Evolutionary conservation across 2,329 filamentous ascomycete species (phyloP).

Genomic region (Zopfia rhizophila): DNA sequence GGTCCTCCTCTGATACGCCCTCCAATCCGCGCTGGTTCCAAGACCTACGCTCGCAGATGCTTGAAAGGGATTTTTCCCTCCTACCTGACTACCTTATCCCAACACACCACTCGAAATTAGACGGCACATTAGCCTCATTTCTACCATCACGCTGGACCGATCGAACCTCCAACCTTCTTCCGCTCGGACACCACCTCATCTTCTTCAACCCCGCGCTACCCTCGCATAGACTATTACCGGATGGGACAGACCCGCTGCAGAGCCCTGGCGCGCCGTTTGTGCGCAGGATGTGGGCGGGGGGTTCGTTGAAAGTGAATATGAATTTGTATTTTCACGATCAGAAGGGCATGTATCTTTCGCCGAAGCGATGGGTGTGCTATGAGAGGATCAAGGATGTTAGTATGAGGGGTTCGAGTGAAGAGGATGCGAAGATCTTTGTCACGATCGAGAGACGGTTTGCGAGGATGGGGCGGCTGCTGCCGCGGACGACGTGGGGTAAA

Average conservation of each 20-base stretch:
- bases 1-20: conserved; percentile 24
- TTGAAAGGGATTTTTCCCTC: conserved; percentile 59
- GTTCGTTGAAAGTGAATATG: conserved; percentile 67
- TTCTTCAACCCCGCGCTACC: conserved; percentile 82
- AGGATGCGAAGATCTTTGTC: conserved; percentile 67
- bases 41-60: conserved; percentile 51
- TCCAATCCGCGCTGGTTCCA: conserved; percentile 35
- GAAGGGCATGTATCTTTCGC: conserved; percentile 3
- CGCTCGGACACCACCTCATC: conserved; percentile 81
- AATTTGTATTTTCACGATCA: conserved; percentile 14
- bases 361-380: conserved; percentile 44
- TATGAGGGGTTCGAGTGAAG: conserved; percentile 61
- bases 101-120: conserved; percentile 72
- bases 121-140: conserved; percentile 51
- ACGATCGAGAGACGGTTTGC: conserved; percentile 66
- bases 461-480: conserved; percentile 20
- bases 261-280: conserved; percentile 77
- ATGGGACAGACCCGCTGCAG: conserved; percentile 87
- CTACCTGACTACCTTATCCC: conserved; percentile 69
- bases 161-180: conserved; percentile 52
- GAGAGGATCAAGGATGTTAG: conserved; percentile 60
- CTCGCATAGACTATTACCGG: conserved; percentile 72
- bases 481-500: conserved; percentile 14
- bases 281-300: conserved; percentile 90
- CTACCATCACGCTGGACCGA: conserved; percentile 23